Conservation (phyloP, 202 grass and related monocot genomes). For the Zoysia matrella region DNA sequence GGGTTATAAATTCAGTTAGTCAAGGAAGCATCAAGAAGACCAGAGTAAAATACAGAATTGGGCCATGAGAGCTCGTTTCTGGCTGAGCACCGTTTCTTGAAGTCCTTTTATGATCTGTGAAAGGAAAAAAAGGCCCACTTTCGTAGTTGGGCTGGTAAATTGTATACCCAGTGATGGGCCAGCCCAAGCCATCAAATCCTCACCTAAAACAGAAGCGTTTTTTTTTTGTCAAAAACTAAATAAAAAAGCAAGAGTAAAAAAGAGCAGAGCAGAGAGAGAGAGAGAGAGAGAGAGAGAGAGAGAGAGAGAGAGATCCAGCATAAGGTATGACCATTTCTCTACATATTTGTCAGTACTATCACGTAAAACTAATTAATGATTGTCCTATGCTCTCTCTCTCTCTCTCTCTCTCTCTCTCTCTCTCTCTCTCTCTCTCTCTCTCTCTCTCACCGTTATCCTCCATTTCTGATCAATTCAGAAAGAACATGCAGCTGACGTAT, state of each 20-base stretch:
- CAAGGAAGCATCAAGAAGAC: too few relatives aligned
- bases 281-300: too few relatives aligned
- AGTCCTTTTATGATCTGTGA: neutral
- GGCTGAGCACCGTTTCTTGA: neutral
- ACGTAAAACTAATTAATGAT: too few relatives aligned
- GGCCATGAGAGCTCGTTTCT: neutral
- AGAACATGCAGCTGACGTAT: neutral
- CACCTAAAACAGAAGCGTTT: neutral
- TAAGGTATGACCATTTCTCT: too few relatives aligned
- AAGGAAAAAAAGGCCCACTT: neutral
- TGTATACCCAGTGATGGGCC: neutral
- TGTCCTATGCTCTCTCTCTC: too few relatives aligned
- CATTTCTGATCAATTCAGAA: neutral
- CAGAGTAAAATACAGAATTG: neutral
- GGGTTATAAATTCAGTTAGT: too few relatives aligned
- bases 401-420: too few relatives aligned
- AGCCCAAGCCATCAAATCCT: neutral
- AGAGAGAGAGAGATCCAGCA: too few relatives aligned
- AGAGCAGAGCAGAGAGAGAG: too few relatives aligned
- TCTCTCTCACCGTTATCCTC: neutral
- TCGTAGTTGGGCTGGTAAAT: too few relatives aligned
- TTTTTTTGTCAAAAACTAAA: neutral
- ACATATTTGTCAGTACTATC: neutral
- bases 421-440: too few relatives aligned
- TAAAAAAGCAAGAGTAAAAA: too few relatives aligned